These are phyloP conservation scores for Diplotaxis tenuifolia DNA, from an alignment of 345 rosid genomes.

Conservation along the genomic window DNA sequence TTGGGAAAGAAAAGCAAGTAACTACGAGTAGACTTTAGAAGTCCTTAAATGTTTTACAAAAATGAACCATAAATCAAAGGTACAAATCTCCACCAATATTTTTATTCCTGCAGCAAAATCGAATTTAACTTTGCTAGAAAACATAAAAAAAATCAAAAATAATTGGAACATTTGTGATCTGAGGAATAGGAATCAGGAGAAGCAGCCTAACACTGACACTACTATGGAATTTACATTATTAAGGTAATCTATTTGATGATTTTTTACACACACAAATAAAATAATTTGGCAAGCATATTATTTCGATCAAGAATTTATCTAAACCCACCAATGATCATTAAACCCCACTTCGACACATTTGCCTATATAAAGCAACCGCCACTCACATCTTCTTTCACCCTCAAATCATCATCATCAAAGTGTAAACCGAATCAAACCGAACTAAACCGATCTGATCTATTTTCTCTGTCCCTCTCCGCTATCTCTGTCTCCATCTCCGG, in stretches of 20 bases:
- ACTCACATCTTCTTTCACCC: constrained; percentile 9
- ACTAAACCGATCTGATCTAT: not conserved
- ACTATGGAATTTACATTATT: constrained; percentile 14
- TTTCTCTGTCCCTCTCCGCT: not conserved
- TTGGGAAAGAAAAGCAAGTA: not conserved
- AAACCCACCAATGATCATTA: constrained; percentile 9
- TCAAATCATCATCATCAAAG: not conserved
- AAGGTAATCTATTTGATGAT: constrained; percentile 1
- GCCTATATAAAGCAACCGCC: constrained; percentile 28
- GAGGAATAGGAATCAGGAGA: constrained; percentile 22
- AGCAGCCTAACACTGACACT: constrained; percentile 19
- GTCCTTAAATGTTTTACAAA: not conserved
- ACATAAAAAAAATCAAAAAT: not conserved
- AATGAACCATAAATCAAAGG: not conserved
- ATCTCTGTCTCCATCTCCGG: constrained; percentile 30
- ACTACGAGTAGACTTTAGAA: not conserved
- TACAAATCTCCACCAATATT: constrained; percentile 16
- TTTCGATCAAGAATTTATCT: not conserved
- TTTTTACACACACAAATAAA: not conserved
- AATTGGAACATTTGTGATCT: not conserved
- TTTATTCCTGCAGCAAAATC: constrained; percentile 11
- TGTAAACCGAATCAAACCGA: constrained; percentile 18
- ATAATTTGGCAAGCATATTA: not conserved
- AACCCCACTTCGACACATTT: constrained; percentile 12
- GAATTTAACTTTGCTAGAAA: not conserved